phyloP scores from a whole-genome alignment of 2,329 filamentous ascomycete genomes.

The Paecilomyces dactylethromorphus region DNA sequence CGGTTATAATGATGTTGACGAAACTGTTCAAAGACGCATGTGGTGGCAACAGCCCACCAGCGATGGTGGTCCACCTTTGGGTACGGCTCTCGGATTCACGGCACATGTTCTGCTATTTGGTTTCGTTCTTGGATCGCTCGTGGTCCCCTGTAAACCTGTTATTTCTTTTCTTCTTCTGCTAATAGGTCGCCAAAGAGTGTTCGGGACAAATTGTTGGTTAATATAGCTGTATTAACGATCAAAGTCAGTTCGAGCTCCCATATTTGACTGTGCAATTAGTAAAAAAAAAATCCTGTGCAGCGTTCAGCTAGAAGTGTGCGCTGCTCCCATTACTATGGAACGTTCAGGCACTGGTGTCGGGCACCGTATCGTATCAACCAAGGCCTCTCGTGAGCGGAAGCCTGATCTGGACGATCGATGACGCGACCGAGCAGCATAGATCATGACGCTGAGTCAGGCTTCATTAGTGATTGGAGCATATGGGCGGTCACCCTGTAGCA shows the following conservation, averaged over 20 bases:
- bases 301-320: not conserved
- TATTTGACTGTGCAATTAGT: not conserved
- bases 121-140: not conserved
- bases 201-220: not conserved
- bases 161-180: not conserved
- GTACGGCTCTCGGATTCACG: slow-evolving; percentile 15
- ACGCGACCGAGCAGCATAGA: not conserved
- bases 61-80: slow-evolving; percentile 38
- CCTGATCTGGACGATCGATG: not conserved
- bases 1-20: slow-evolving; percentile 48
- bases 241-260: not conserved
- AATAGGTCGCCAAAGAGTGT: not conserved
- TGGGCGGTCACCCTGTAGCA: not conserved
- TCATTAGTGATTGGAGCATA: not conserved
- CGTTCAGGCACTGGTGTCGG: not conserved
- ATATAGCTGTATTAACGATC: not conserved
- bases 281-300: not conserved
- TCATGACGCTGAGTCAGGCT: not conserved
- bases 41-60: slow-evolving; percentile 34
- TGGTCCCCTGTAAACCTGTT: not conserved
- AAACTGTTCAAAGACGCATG: slow-evolving; percentile 46
- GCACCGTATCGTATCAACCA: not conserved
- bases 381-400: not conserved
- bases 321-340: not conserved
- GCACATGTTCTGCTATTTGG: not conserved